These are phyloP conservation scores for Periconia sp. DNA, from an alignment of 2,329 filamentous ascomycete species.

Conservation along the genomic window DNA sequence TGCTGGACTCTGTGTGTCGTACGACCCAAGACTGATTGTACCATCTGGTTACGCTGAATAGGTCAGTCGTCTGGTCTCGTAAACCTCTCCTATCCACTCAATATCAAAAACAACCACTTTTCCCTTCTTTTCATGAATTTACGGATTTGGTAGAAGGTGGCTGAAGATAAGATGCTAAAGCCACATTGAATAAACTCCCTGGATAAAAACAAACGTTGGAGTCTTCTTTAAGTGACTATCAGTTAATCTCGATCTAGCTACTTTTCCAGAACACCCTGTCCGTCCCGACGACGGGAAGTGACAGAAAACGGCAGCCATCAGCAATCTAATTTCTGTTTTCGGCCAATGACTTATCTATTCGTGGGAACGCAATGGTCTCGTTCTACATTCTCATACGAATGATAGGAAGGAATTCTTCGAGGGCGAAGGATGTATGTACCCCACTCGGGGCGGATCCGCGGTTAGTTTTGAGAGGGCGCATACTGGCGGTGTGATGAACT, in stretches of 20 bases:
- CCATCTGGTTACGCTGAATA: no score
- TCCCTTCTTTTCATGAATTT: neutral
- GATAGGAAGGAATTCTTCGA: neutral
- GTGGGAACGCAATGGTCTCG: conserved; percentile 15
- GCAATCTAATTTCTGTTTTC: conserved; percentile 11
- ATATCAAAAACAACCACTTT: neutral
- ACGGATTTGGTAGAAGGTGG: conserved; percentile 14
- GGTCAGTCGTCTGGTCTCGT: no score
- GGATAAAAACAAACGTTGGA: conserved; percentile 5
- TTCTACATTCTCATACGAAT: no score
- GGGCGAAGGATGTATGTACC: conserved; percentile 19
- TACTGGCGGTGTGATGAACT: neutral
- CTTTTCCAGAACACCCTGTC: conserved; percentile 12
- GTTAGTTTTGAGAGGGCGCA: neutral
- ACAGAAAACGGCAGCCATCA: conserved; percentile 43
- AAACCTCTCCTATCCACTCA: no score
- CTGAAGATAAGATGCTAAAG: conserved; percentile 19
- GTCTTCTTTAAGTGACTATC: neutral
- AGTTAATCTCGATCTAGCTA: neutral
- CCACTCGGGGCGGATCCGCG: conserved; percentile 14
- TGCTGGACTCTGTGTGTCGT: conserved; percentile 14
- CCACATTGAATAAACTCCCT: conserved; percentile 25
- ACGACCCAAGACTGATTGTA: conserved; percentile 15
- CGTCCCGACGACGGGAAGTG: conserved; percentile 23
- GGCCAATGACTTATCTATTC: conserved; percentile 18